These are phyloP conservation scores for Leavenworthia alabamica DNA, from an alignment of 345 rosid species.

Conservation along the genomic window DNA sequence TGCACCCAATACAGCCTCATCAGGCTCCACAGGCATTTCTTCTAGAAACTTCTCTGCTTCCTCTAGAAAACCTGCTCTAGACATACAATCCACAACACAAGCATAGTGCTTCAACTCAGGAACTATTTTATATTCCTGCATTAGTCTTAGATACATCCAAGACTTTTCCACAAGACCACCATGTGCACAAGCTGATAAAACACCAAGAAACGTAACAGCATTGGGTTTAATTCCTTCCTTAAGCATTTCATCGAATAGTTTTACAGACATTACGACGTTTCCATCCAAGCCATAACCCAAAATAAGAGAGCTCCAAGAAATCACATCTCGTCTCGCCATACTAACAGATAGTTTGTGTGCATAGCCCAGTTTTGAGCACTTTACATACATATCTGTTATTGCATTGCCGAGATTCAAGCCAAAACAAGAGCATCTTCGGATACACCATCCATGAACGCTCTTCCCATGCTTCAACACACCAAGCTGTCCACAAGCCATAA, in stretches of 20 bases:
- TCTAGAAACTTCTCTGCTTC: constrained; percentile 53
- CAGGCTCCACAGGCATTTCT: constrained; percentile 54
- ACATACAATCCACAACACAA: constrained; percentile 49
- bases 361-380: constrained; percentile 34
- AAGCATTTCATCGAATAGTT: constrained; percentile 44
- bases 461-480: constrained; percentile 52
- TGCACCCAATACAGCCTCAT: constrained; percentile 52
- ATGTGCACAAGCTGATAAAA: constrained; percentile 60
- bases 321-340: constrained; percentile 47
- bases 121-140: constrained; percentile 35
- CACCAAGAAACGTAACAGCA: constrained; percentile 57
- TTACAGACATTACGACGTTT: constrained; percentile 25
- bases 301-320: constrained; percentile 65
- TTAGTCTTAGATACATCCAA: constrained; percentile 34
- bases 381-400: constrained; percentile 47
- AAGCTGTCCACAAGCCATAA: constrained; percentile 43
- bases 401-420: constrained; percentile 59
- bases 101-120: constrained; percentile 53
- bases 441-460: constrained; percentile 59
- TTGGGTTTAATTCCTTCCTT: constrained; percentile 37
- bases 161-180: constrained; percentile 52
- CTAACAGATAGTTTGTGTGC: constrained; percentile 35
- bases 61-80: constrained; percentile 48
- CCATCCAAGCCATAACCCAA: constrained; percentile 55
- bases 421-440: constrained; percentile 36